Evolutionary conservation across 495 filamentous ascomycete species (phyloP).

Genomic region (Tirmania nivea): DNA sequence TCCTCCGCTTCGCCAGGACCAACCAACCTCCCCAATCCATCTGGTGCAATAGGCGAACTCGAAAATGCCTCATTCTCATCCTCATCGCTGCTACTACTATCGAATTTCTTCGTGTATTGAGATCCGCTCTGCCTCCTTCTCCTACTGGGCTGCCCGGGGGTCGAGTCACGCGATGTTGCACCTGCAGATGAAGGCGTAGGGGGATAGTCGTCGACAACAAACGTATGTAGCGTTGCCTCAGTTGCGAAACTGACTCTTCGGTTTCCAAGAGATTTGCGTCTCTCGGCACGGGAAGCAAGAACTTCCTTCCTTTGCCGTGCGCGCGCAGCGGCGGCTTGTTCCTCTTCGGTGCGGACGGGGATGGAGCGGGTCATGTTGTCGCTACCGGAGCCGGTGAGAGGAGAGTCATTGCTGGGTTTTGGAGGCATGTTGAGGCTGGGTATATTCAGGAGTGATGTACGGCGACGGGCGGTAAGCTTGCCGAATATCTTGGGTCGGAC

Average conservation of each 20-base stretch:
- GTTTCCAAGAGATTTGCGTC: constrained; percentile 79
- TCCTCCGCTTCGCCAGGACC: not conserved
- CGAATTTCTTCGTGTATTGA: constrained; percentile 33
- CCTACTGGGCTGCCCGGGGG: constrained; percentile 34
- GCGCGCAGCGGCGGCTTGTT: constrained; percentile 53
- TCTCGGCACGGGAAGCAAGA: constrained; percentile 54
- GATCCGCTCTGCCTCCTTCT: constrained; percentile 49
- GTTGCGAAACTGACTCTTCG: constrained; percentile 93
- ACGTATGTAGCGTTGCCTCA: constrained; percentile 92
- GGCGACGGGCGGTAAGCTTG: constrained; percentile 10
- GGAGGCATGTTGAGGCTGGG: constrained; percentile 20
- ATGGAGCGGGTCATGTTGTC: constrained; percentile 22
- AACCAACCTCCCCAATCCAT: not conserved
- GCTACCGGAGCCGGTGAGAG: constrained; percentile 5
- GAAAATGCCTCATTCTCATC: constrained; percentile 32
- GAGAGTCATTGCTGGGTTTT: constrained; percentile 14
- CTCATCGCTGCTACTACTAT: constrained; percentile 29
- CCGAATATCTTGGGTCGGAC: constrained; percentile 12
- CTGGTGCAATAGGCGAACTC: constrained; percentile 16
- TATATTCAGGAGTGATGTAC: constrained; percentile 8
- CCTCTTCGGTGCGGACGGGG: constrained; percentile 44
- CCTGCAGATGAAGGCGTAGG: constrained; percentile 30
- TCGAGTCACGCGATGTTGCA: not conserved
- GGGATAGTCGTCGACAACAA: constrained; percentile 79
- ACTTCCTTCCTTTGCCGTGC: constrained; percentile 55